Conservation (phyloP, 371 early-diverging fungal genomes). For the Circinella minor region DNA sequence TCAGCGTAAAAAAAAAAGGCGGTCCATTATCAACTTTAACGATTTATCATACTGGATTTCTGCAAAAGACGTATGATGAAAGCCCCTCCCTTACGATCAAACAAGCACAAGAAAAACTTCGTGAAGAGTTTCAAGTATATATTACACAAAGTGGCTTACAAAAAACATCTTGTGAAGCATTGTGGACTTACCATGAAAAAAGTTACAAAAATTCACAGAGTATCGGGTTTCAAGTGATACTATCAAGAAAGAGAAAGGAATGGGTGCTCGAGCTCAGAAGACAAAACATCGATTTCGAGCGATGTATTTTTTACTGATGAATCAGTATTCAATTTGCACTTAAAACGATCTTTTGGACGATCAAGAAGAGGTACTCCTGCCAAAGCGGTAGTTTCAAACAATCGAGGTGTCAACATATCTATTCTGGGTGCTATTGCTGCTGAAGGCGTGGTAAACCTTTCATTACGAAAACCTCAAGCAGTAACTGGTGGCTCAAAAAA, state of each 20-base stretch:
- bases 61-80: conserved; percentile 3
- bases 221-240: conserved; percentile 6
- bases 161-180: conserved; percentile 24
- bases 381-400: not conserved
- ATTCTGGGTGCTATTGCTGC: conserved; percentile 18
- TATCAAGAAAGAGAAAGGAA: not conserved
- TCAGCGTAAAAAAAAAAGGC: not conserved
- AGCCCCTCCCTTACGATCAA: conserved; percentile 6
- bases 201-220: conserved; percentile 18
- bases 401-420: conserved; percentile 5
- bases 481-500: not conserved
- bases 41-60: conserved; percentile 1
- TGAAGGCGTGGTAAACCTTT: conserved; percentile 11
- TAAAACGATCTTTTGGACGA: conserved; percentile 13
- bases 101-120: conserved; percentile 13
- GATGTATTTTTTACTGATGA: conserved; percentile 22
- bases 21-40: not conserved
- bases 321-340: conserved; percentile 21
- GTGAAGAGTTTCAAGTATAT: not conserved
- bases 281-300: not conserved
- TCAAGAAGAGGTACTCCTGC: conserved; percentile 20
- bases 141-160: conserved; percentile 14
- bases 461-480: conserved; percentile 13
- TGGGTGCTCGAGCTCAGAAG: not conserved
- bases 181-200: conserved; percentile 23